Conservation (phyloP, 345 rosid genomes). For the Angophora floribunda region DNA sequence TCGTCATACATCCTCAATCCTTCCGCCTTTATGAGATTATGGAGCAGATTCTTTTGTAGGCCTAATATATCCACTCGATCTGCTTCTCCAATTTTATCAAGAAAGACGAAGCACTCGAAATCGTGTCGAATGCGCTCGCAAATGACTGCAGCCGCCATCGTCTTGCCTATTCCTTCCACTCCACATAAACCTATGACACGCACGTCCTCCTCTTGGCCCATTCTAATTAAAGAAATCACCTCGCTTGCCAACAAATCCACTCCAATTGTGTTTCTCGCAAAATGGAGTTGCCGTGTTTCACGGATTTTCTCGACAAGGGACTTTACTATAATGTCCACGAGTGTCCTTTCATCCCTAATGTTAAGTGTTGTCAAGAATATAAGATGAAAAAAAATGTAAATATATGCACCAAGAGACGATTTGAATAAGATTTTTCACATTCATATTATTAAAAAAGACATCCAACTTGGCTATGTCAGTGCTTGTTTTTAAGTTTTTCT, state of each 20-base stretch:
- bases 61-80: rapidly evolving
- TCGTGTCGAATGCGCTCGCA: rapidly evolving
- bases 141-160: neutral
- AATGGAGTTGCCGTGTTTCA: rapidly evolving
- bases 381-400: neutral
- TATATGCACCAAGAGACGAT: neutral
- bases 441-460: too few species aligned
- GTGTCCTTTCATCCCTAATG: neutral
- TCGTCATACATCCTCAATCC: neutral
- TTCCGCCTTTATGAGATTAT: neutral
- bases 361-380: neutral
- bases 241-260: neutral
- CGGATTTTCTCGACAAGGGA: neutral
- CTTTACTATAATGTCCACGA: neutral
- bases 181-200: neutral
- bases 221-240: neutral
- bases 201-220: neutral
- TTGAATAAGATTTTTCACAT: too few species aligned
- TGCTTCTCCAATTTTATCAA: neutral
- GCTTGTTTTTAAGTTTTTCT: too few species aligned
- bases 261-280: neutral
- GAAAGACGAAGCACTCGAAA: neutral
- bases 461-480: too few species aligned
- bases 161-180: neutral
- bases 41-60: neutral